These are phyloP conservation scores for Dictyophora rubrovolvata DNA, from an alignment of 768 basidiomycete species.

Conservation along the genomic window DNA sequence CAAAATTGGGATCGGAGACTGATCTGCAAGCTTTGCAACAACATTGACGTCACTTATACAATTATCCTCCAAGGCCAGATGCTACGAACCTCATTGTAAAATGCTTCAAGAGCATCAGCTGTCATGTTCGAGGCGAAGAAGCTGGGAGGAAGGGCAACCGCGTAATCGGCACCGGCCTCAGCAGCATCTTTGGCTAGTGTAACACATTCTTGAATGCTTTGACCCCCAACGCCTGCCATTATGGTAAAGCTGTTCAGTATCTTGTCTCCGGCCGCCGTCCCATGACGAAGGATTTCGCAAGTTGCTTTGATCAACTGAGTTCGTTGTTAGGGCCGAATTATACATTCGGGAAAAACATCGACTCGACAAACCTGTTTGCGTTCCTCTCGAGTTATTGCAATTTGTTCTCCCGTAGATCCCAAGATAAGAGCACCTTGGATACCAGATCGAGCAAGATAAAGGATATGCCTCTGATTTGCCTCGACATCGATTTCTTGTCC, in stretches of 20 bases:
- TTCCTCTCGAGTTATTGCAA: constrained; percentile 21
- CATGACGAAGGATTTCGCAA: constrained; percentile 42
- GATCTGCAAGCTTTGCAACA: constrained; percentile 40
- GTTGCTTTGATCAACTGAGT: constrained; percentile 32
- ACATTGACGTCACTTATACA: neutral
- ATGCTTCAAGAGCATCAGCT: constrained; percentile 59
- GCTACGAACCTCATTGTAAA: constrained; percentile 48
- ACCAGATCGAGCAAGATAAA: constrained; percentile 19
- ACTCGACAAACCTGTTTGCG: constrained; percentile 16
- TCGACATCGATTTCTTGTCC: constrained; percentile 24
- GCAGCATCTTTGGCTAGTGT: constrained; percentile 69
- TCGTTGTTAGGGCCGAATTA: constrained; percentile 12
- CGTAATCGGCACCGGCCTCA: constrained; percentile 78
- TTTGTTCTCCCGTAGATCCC: constrained; percentile 22
- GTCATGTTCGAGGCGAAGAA: constrained; percentile 42
- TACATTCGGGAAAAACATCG: neutral
- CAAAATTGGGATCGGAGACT: constrained; percentile 78
- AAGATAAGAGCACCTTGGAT: constrained; percentile 21
- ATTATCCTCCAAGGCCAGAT: neutral
- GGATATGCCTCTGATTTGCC: constrained; percentile 23
- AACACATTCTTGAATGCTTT: constrained; percentile 76
- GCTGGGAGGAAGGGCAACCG: constrained; percentile 77
- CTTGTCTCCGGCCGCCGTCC: constrained; percentile 29
- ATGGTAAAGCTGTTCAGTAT: constrained; percentile 53
- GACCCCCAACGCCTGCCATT: constrained; percentile 77